Evolutionary conservation across 768 basidiomycete genomes (phyloP), one percentile per base, ranked within the genome.

Genomic region (Termitomyces sp.): DNA sequence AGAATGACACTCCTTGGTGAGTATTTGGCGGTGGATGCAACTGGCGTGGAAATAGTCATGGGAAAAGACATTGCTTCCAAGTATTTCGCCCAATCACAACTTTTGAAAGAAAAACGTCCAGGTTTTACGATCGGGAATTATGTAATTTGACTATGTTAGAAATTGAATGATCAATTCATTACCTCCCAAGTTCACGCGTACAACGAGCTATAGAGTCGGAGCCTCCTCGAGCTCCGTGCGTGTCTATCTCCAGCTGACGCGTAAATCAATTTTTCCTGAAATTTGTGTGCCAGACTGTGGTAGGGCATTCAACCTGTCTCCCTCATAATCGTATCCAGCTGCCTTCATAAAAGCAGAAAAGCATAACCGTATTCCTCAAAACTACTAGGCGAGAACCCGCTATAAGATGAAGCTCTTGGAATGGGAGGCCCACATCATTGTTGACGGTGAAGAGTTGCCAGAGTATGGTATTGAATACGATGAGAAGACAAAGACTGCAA

Each of bases 381-480:
- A 30, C 26, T 9, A 26, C 15, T 17, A n/a, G 26, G 8, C 37
- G 11, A 50, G 5, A 11, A 23, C 23, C 11, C 10, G 23, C 5
- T 40, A 17, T 21, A 41, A 41, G 14, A 53, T 50, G 62, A 43
- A 60, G 37, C 50, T 47, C 7, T 35, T 46, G 30, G 47, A 48
- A 19, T 61, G 57, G 12, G 53, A 57, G 19, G 60, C 63, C 3
- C 61, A 56, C 42, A 19, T n/a, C n/a, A n/a, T 28, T 21, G 56
- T 64, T 30, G 63, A 66, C 8, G 62, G 57, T 3, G 19, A 26
- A 15, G 42, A 43, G 3, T 44, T 61, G n/a, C 31, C 58, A 0
- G 59, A 66, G 38, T 65, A 65, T 46, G 23, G 31, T 1, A 52
- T 61, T 15, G 56, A 62, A 44, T 26, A 40, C 2, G 47, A 59